Base-by-base conservation (phyloP, 2,329 filamentous ascomycete genomes). In the Davidsoniella australis region DNA sequence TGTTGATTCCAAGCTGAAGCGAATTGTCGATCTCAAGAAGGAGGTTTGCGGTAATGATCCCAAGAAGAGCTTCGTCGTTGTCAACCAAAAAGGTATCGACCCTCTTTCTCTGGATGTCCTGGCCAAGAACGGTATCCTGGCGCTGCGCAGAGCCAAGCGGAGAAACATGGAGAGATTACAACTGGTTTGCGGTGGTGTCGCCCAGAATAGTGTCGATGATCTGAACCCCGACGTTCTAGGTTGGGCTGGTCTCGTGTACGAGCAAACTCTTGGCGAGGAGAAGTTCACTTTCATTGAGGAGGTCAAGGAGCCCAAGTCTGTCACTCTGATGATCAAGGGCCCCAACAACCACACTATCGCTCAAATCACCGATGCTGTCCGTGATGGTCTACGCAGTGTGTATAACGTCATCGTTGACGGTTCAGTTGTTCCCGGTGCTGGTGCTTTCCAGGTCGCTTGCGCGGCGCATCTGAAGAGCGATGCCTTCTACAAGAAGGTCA, bases 381-480 rank as follows among this genome's bases (percentile, higher is more conserved):
- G 91, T 48, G 91, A 98, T 62, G 91, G 91, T 54, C 74, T 98
- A 57, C 79, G 91, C 61, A 94, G 86, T 63, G 91, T 96, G 45
- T 96, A 95, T 76, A 98, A 98, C 72, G 94, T 94, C 73, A 96
- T 98, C 63, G 89, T 96, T n/a, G 91, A 98, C 64, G 79, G 82
- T 67, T 89, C 84, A 57, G 91, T 98, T 17, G 86, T 98, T 23
- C 91, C 91, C 1, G 91, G 91, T 52, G 91, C 80, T 51, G 91
- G 91, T 58, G 85, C 91, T 45, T 98, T 94, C 78, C 91, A 98
- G 66, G 80, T 98, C 42, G 88, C 91, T 29, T 94, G 85, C 58
- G 86, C 88, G 20, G 74, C 80, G 43, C 87, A 94, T 65, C 72
- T 98, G 54, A 83, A 82, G 63, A 87, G 86, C 56, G 86, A 94